Conservation (phyloP, 2,329 filamentous ascomycete genomes). For the Exophiala dermatitidis region DNA sequence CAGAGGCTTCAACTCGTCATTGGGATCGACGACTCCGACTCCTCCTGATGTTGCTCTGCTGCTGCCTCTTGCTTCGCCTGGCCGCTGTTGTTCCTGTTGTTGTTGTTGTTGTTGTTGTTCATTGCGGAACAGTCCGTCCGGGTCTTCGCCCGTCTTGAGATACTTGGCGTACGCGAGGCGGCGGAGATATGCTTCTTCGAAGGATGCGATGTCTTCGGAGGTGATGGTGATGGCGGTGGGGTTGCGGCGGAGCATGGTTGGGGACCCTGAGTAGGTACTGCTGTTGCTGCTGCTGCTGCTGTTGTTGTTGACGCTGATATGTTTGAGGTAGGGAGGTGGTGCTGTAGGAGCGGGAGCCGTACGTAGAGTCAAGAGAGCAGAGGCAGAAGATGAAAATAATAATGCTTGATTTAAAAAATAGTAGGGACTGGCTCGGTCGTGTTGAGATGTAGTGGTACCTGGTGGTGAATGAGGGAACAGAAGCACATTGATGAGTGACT, state of each 20-base stretch:
- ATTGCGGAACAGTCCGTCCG: slow-evolving; percentile 22
- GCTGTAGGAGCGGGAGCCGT: too few relatives aligned
- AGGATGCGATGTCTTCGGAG: slow-evolving; percentile 42
- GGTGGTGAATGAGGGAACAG: too few relatives aligned
- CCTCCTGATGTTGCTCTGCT: slow-evolving; percentile 11
- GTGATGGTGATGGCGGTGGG: slow-evolving; percentile 46
- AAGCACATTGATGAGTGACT: too few relatives aligned
- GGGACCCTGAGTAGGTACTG: neutral
- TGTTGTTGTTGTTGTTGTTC: slow-evolving; percentile 13
- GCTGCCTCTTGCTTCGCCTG: slow-evolving; percentile 4
- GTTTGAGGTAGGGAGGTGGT: neutral
- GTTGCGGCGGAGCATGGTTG: slow-evolving; percentile 45
- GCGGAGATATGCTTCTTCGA: slow-evolving; percentile 35
- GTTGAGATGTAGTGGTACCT: too few relatives aligned
- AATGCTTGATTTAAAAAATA: too few relatives aligned
- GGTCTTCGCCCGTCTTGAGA: slow-evolving; percentile 26
- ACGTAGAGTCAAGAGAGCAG: too few relatives aligned
- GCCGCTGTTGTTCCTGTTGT: slow-evolving; percentile 12
- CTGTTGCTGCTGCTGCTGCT: neutral
- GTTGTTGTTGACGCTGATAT: neutral
- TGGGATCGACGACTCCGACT: slow-evolving; percentile 36
- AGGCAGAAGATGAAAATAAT: too few relatives aligned
- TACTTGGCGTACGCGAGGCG: slow-evolving; percentile 22
- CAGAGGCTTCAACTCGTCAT: slow-evolving; percentile 45
- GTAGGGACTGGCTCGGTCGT: too few relatives aligned